A percentile compares a stretch with the other conserved stretches of the same genome.
Conservation (phyloP, 306 rosid species). For the Rosa chinensis region DNA sequence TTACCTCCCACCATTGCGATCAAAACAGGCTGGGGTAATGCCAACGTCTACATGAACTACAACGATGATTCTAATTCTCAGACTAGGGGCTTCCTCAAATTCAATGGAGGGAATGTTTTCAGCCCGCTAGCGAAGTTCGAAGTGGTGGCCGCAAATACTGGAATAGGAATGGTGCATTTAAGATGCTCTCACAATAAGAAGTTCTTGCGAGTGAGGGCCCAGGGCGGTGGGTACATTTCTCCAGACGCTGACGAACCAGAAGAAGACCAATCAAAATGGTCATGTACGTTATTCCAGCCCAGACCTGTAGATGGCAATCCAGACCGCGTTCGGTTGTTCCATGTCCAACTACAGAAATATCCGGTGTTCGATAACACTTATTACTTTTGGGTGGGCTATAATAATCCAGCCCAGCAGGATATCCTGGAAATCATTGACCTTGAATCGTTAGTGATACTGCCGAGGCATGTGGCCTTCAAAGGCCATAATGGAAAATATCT, state of each 20-base stretch:
- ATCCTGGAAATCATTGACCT: not conserved
- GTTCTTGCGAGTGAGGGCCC: not conserved
- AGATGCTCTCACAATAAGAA: not conserved
- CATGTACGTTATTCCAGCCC: not conserved
- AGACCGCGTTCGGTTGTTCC: not conserved
- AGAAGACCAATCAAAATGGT: not conserved
- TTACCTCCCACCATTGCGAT: too few relatives aligned
- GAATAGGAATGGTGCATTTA: not conserved
- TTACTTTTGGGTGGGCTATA: too few relatives aligned
- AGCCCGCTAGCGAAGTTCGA: not conserved
- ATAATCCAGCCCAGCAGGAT: too few relatives aligned
- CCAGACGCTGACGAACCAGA: not conserved
- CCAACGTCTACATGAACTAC: not conserved
- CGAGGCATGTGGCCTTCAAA: not conserved
- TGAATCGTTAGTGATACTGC: not conserved
- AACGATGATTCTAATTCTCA: not conserved
- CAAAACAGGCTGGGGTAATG: too few relatives aligned
- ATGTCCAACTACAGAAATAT: not conserved
- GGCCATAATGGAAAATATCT: not conserved
- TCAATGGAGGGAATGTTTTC: too few relatives aligned
- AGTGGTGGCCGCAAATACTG: not conserved
- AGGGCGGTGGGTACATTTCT: not conserved
- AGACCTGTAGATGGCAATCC: not conserved
- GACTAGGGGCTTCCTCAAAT: too few relatives aligned
- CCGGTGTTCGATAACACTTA: too few relatives aligned